These are phyloP conservation scores for Hanseniaspora nectarophila DNA, from an alignment of 805 yeast genomes.

Conservation along the genomic window DNA sequence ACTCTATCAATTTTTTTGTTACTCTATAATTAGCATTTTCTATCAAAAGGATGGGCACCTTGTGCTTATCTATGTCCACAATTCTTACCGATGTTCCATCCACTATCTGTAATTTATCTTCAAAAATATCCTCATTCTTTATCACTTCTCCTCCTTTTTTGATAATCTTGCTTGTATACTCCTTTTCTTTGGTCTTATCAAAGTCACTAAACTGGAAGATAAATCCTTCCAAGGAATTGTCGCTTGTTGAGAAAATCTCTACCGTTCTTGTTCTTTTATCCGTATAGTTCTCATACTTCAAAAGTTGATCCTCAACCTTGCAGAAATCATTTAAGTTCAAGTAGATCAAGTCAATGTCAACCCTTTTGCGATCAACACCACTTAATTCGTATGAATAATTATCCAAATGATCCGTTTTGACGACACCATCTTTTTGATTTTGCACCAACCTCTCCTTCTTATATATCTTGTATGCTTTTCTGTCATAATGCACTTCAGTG, in stretches of 20 bases:
- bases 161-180: neutral
- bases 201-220: conserved; percentile 2
- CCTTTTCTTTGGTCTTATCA: neutral
- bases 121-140: neutral
- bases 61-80: neutral
- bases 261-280: neutral
- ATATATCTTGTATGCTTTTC: neutral
- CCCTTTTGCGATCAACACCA: neutral
- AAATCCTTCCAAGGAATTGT: neutral
- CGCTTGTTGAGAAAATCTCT: neutral
- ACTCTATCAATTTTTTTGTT: conserved; percentile 1
- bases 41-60: neutral
- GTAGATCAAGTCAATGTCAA: neutral
- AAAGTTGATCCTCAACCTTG: neutral
- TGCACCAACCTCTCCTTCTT: neutral
- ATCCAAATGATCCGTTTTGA: neutral
- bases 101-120: neutral
- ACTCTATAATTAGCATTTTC: neutral
- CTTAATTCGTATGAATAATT: neutral
- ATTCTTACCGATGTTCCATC: neutral
- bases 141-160: neutral
- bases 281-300: neutral
- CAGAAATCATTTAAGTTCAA: conserved; percentile 1
- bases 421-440: neutral
- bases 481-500: neutral